phyloP scores from a whole-genome alignment of 306 rosid species.

The Prinsepia uniflora region DNA sequence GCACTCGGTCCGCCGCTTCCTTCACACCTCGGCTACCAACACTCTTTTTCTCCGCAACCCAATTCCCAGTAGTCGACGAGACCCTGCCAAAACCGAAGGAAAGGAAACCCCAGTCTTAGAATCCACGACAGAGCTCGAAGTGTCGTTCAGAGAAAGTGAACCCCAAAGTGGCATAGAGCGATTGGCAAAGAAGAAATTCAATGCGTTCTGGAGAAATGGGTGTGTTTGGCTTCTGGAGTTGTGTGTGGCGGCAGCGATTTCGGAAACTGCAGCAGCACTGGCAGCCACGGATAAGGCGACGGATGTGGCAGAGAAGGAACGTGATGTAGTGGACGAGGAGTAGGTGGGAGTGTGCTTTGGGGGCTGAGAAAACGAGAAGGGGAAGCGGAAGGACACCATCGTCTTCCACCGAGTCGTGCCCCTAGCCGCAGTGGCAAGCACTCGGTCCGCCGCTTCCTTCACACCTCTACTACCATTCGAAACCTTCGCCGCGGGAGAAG shows the following conservation, averaged over 20 bases:
- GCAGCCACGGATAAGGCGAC: constrained; percentile 19
- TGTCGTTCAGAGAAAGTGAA: constrained; percentile 56
- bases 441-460: constrained; percentile 62
- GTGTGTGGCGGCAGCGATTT: constrained; percentile 30
- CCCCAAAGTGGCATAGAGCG: constrained; percentile 55
- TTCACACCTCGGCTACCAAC: constrained; percentile 52
- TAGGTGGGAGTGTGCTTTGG: constrained; percentile 24
- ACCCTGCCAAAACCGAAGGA: constrained; percentile 56
- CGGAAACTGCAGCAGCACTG: constrained; percentile 48
- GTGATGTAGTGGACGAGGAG: constrained; percentile 21
- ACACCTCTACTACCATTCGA: constrained; percentile 22
- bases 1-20: constrained; percentile 65
- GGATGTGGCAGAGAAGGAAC: constrained; percentile 33
- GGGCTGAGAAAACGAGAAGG: constrained; percentile 70
- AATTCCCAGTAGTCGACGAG: constrained; percentile 71
- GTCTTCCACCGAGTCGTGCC: constrained; percentile 55
- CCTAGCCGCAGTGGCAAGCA: constrained; percentile 64
- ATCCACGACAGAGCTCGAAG: constrained; percentile 40
- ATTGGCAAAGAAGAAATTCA: constrained; percentile 39
- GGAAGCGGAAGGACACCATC: constrained; percentile 81
- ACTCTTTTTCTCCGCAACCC: constrained; percentile 71
- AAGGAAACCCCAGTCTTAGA: constrained; percentile 61
- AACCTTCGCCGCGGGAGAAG: constrained; percentile 23
- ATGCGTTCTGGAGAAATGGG: constrained; percentile 42
- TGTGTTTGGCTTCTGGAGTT: constrained; percentile 19